Percentiles rank a stretch among this genome's conserved stretches.
Evolutionary conservation across 2,329 filamentous ascomycete species (phyloP).

Genomic region (Septoria petroselini): DNA sequence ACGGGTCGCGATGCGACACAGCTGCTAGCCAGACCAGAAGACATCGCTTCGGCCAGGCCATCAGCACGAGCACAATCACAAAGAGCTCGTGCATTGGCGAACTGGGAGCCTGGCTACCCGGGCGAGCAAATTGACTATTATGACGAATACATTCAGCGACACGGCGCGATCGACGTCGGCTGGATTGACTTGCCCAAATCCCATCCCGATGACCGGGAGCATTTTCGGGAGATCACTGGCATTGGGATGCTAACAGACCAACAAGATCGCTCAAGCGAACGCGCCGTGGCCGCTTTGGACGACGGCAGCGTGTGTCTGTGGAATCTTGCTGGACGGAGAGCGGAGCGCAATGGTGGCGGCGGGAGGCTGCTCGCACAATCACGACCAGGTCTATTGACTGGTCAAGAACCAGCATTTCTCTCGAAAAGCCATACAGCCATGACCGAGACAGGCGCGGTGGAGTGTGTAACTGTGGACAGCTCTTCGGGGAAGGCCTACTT

Average conservation of each 20-base stretch:
- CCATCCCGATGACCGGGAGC: conserved; percentile 41
- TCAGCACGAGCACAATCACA: conserved; percentile 23
- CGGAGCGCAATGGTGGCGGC: conserved; percentile 19
- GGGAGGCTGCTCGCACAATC: conserved; percentile 67
- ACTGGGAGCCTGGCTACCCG: conserved; percentile 78
- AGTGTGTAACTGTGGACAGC: conserved; percentile 79
- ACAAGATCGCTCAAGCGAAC: conserved; percentile 52
- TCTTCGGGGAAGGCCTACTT: conserved; percentile 68
- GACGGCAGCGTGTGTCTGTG: conserved; percentile 86
- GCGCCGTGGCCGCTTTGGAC: conserved; percentile 74
- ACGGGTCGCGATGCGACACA: conserved; percentile 29
- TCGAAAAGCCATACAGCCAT: conserved; percentile 53
- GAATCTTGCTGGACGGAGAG: conserved; percentile 52
- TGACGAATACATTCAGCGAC: conserved; percentile 79
- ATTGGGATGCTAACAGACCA: conserved; percentile 62
- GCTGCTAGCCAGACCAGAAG: conserved; percentile 20
- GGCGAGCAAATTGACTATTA: conserved; percentile 78
- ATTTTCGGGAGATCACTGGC: conserved; percentile 66
- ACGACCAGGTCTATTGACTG: conserved; percentile 63
- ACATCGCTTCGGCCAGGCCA: conserved; percentile 21
- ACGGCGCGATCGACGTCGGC: conserved; percentile 68
- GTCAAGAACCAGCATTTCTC: conserved; percentile 50
- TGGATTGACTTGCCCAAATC: conserved; percentile 68
- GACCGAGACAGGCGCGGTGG: conserved; percentile 69
- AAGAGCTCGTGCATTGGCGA: conserved; percentile 60